Percentiles rank a stretch among this genome's conserved stretches.
These are phyloP conservation scores for Carallia brachiata DNA, from an alignment of 345 rosid species.

Conservation along the genomic window DNA sequence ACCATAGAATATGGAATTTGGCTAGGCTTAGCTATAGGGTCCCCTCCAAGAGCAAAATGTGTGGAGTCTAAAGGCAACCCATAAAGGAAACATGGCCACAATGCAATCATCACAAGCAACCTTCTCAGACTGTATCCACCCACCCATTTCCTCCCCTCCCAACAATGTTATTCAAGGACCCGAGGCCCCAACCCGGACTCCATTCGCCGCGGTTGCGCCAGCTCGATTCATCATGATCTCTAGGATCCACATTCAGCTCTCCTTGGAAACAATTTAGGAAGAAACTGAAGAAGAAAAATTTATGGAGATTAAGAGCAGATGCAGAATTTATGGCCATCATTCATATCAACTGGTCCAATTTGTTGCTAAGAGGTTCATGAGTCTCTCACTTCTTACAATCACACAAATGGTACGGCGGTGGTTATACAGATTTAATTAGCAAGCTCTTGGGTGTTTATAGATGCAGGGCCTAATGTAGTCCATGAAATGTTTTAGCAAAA, in stretches of 20 bases:
- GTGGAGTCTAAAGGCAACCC: too few relatives aligned
- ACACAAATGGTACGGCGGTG: background rate
- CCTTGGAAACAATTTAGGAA: slow-evolving; percentile 37
- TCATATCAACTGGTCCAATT: slow-evolving; percentile 4
- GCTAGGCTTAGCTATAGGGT: background rate
- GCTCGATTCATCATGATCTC: slow-evolving; percentile 11
- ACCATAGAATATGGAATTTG: background rate
- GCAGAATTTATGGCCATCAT: slow-evolving; percentile 3
- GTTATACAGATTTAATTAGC: background rate
- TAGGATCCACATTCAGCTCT: slow-evolving; percentile 12
- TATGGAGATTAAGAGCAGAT: background rate
- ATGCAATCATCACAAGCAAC: background rate
- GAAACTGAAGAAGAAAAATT: slow-evolving; percentile 26
- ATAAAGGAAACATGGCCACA: slow-evolving; percentile 8
- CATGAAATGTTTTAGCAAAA: background rate
- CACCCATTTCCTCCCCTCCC: slow-evolving; percentile 1
- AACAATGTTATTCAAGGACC: background rate
- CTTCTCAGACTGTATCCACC: background rate
- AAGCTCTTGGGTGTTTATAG: background rate
- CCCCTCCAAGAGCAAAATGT: too few relatives aligned
- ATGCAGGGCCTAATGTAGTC: too few relatives aligned
- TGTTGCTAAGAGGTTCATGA: slow-evolving; percentile 21
- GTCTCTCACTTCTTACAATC: background rate
- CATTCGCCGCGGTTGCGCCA: slow-evolving; percentile 36
- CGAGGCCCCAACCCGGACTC: slow-evolving; percentile 16